These are phyloP conservation scores for Avena atlantica DNA, from an alignment of 176 grass and related monocot species.

Conservation along the genomic window DNA sequence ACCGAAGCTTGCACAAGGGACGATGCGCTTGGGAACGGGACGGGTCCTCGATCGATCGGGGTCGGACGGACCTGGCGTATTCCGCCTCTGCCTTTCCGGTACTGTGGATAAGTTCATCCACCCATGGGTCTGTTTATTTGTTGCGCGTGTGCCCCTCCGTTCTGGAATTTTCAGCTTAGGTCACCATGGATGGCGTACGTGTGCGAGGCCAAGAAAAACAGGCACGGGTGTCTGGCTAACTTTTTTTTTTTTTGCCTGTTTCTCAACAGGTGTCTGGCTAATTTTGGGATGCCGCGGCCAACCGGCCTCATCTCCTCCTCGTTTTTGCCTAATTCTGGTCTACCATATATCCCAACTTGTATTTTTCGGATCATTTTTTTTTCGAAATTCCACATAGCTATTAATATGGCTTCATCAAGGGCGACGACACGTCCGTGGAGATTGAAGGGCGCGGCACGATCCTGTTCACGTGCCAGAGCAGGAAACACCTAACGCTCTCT, in stretches of 20 bases:
- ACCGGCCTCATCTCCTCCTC: too few species aligned
- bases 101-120: conserved; percentile 14
- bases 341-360: too few species aligned
- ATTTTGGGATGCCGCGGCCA: not conserved
- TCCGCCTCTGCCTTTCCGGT: not conserved
- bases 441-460: too few species aligned
- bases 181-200: not conserved
- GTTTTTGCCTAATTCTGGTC: too few species aligned
- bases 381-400: too few species aligned
- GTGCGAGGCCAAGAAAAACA: not conserved
- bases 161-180: not conserved
- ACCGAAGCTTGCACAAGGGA: conserved; percentile 39
- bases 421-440: too few species aligned
- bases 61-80: not conserved
- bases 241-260: not conserved
- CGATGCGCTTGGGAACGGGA: not conserved
- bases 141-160: too few species aligned
- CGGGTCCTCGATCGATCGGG: not conserved
- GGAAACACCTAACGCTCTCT: too few species aligned
- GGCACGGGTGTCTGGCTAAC: not conserved
- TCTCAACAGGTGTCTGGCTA: not conserved
- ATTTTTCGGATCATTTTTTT: too few species aligned
- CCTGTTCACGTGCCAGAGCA: too few species aligned
- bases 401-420: too few species aligned
- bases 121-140: not conserved